Percentiles rank a stretch among this genome's conserved stretches.
phyloP scores from a whole-genome alignment of 78 protist species.

The Dictyostelium intermedium region DNA sequence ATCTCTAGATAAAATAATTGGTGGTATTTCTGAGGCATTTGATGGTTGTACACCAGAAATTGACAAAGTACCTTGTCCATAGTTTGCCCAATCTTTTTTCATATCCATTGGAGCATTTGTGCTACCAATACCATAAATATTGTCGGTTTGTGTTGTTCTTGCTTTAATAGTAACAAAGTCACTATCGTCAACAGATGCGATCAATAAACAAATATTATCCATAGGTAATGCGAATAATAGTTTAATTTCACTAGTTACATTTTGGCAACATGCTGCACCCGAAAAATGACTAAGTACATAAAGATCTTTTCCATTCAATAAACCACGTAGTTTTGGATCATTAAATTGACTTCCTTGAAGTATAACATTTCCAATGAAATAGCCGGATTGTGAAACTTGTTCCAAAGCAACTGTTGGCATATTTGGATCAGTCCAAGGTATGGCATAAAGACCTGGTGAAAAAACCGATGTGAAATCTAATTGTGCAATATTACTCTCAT shows the following conservation, averaged over 20 bases:
- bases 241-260: conserved; percentile 2
- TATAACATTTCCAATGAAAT: background rate
- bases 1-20: background rate
- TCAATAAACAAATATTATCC: background rate
- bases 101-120: background rate
- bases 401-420: background rate
- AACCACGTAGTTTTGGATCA: background rate
- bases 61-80: background rate
- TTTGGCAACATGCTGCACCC: conserved; percentile 5
- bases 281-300: background rate
- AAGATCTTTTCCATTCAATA: background rate
- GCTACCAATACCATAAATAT: background rate
- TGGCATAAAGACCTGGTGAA: background rate
- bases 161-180: background rate
- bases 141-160: background rate
- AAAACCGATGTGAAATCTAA: background rate
- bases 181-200: background rate
- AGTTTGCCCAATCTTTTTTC: background rate
- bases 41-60: background rate
- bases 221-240: background rate
- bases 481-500: background rate
- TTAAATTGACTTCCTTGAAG: conserved; percentile 6
- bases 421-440: conserved; percentile 7
- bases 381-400: background rate
- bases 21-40: background rate